Conservation (phyloP, 176 grass and related monocot species). For the Musa schizocarpa region DNA sequence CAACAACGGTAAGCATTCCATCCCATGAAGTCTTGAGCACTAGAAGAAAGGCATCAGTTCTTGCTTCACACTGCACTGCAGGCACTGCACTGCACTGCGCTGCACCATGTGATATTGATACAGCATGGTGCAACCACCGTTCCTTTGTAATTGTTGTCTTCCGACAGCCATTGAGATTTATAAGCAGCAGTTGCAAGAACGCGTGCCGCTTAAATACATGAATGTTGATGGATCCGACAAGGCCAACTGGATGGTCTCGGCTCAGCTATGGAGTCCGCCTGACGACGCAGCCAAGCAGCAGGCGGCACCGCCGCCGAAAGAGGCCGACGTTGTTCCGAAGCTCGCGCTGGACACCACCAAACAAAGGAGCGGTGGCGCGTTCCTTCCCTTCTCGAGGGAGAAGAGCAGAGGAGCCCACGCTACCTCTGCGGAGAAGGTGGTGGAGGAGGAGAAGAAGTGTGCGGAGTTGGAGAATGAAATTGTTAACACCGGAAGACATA, state of each 20-base stretch:
- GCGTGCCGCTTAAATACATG: slow-evolving; percentile 76
- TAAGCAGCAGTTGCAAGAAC: slow-evolving; percentile 85
- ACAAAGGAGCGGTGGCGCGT: slow-evolving; percentile 60
- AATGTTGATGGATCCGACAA: slow-evolving; percentile 60
- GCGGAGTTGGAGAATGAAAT: slow-evolving; percentile 27
- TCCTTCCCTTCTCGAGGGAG: slow-evolving; percentile 87
- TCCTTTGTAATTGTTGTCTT: background rate
- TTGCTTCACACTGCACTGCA: background rate
- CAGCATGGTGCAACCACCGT: slow-evolving; percentile 6
- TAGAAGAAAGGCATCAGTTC: background rate
- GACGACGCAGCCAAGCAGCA: slow-evolving; percentile 22
- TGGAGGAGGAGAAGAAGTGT: slow-evolving; percentile 40
- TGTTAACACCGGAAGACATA: slow-evolving; percentile 25
- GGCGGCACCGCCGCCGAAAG: slow-evolving; percentile 37
- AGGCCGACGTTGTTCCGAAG: slow-evolving; percentile 42
- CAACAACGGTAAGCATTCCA: slow-evolving; percentile 45
- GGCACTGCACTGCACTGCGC: too few species aligned
- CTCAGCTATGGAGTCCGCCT: slow-evolving; percentile 79
- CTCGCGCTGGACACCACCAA: slow-evolving; percentile 25
- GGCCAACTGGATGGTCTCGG: slow-evolving; percentile 94
- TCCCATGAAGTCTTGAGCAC: too few species aligned
- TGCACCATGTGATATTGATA: background rate
- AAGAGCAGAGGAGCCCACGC: slow-evolving; percentile 22
- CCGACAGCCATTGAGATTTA: slow-evolving; percentile 73
- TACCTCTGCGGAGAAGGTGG: background rate